Evolutionary conservation across 1,284 basidiomycete species (phyloP).

Genomic region (Leccinum huronense): DNA sequence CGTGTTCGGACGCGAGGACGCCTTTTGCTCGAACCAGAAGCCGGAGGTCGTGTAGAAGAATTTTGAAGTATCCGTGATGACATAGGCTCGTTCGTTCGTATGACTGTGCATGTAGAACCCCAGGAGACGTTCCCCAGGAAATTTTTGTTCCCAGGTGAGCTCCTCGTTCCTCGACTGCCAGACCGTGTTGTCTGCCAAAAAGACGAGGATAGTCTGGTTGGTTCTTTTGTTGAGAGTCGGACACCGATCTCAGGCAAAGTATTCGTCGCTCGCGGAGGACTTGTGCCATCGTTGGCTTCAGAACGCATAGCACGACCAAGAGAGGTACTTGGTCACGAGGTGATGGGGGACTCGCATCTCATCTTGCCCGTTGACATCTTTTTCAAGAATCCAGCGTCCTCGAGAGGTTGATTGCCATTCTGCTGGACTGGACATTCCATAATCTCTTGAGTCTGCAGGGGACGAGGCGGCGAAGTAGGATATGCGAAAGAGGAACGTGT

Average conservation of each 20-base stretch:
- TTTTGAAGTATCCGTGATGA: slow-evolving; percentile 60
- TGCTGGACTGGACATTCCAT: slow-evolving; percentile 22
- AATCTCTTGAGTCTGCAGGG: slow-evolving; percentile 15
- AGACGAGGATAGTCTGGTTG: slow-evolving; percentile 46
- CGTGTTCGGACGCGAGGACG: slow-evolving; percentile 72
- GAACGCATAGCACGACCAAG: slow-evolving; percentile 23
- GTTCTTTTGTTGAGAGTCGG: slow-evolving; percentile 56
- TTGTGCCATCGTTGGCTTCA: slow-evolving; percentile 22
- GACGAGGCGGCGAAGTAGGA: slow-evolving; percentile 32
- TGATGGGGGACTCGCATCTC: slow-evolving; percentile 51
- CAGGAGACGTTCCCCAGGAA: slow-evolving; percentile 61
- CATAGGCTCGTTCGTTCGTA: slow-evolving; percentile 82
- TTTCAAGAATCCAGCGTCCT: slow-evolving; percentile 85
- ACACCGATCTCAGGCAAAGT: slow-evolving; percentile 62
- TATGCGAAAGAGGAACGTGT: slow-evolving; percentile 31
- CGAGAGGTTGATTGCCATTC: slow-evolving; percentile 31
- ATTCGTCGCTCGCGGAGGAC: slow-evolving; percentile 31
- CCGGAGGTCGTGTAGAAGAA: slow-evolving; percentile 85
- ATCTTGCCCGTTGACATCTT: slow-evolving; percentile 96
- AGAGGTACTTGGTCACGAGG: slow-evolving; percentile 23
- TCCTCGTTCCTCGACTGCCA: slow-evolving; percentile 97
- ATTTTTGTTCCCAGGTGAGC: slow-evolving; percentile 80
- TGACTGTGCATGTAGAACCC: slow-evolving; percentile 86
- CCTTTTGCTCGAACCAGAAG: slow-evolving; percentile 62
- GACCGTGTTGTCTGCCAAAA: slow-evolving; percentile 72